Evolutionary conservation across 2,329 filamentous ascomycete species (phyloP), one percentile per base, ranked within the genome.

Genomic region (Helminthosporium solani): DNA sequence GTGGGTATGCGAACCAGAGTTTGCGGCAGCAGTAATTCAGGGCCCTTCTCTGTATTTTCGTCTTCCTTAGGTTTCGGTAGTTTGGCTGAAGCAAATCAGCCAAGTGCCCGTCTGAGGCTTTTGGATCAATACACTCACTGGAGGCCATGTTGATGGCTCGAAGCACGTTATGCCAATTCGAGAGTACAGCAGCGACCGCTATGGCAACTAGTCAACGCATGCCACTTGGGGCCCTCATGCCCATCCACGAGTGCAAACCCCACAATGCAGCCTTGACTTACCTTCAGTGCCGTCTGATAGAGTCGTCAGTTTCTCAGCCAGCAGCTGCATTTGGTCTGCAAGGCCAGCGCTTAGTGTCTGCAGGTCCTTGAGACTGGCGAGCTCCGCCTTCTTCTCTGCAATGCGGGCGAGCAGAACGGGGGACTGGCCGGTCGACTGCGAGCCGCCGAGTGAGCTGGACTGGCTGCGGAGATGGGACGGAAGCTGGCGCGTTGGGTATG

Each of bases 121-220:
- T 36, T 33, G n/a, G 12, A 21, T 12, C 44, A 15, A 27, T 45
- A 18, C 21, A 73, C 83, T 63, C 78, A 91, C 88, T 80, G 49
- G 87, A 91, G 51, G 89, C 89, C 87, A 94, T 91, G 63, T 87
- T 87, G 63, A 95, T 91, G 33, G 88, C 88, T 54, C 86, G 79
- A 49, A 95, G 78, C 54, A 95, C 88, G 59, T 89, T 91, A 69
- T 91, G 86, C 89, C 89, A 95, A 68, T 94, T 95, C 42, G 85
- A 82, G 66, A 95, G 76, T 18, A 95, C 88, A n/a, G 85, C 81
- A 31, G 89, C 88, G 61, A 95, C 89, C 49, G 87, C 88, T 90
- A 44, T 40, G 43, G 38, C 30, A 43, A 66, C 45, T 53, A 44
- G 50, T 66, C 53, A 64, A 53, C 50, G 44, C 40, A 42, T 7